Percentiles rank a stretch among this genome's conserved stretches.
Conservation (phyloP, 306 rosid genomes). For the Gynostemma pentaphyllum region DNA sequence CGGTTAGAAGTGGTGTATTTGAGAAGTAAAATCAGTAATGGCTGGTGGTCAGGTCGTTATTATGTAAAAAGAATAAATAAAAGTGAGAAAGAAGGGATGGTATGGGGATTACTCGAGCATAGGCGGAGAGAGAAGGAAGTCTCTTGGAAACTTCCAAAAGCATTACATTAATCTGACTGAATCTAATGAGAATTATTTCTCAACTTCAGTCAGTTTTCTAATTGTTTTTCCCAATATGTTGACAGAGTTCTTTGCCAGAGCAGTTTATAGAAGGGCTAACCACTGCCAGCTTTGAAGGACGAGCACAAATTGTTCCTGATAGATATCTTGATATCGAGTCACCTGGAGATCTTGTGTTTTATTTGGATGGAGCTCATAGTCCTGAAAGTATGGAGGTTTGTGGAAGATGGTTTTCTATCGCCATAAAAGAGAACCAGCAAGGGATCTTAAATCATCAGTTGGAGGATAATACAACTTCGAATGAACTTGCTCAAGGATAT, state of each 20-base stretch:
- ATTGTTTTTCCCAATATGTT: conserved; percentile 6
- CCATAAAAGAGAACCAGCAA: conserved; percentile 36
- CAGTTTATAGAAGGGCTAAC: conserved; percentile 68
- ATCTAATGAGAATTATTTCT: too few species aligned
- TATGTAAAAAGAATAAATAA: too few species aligned
- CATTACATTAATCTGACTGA: too few species aligned
- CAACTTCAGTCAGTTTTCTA: too few species aligned
- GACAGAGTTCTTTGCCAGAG: conserved; percentile 58
- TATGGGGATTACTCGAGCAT: too few species aligned
- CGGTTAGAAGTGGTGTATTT: too few species aligned
- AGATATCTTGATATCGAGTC: conserved; percentile 25
- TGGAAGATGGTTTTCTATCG: conserved; percentile 76
- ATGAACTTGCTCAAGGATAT: conserved; percentile 23
- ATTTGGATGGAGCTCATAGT: conserved; percentile 95
- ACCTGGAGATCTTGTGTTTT: conserved; percentile 57
- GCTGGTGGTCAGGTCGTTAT: too few species aligned
- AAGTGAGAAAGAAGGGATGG: too few species aligned
- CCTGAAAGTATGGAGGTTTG: conserved; percentile 91
- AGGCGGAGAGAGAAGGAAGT: too few species aligned
- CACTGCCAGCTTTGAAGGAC: conserved; percentile 76
- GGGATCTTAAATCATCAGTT: conserved; percentile 25
- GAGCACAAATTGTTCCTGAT: conserved; percentile 86
- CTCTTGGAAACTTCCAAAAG: too few species aligned
- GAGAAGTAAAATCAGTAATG: too few species aligned
- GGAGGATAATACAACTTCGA: conserved; percentile 26